phyloP scores from a whole-genome alignment of 140 eudicot species.

The Senecio squalidus region DNA sequence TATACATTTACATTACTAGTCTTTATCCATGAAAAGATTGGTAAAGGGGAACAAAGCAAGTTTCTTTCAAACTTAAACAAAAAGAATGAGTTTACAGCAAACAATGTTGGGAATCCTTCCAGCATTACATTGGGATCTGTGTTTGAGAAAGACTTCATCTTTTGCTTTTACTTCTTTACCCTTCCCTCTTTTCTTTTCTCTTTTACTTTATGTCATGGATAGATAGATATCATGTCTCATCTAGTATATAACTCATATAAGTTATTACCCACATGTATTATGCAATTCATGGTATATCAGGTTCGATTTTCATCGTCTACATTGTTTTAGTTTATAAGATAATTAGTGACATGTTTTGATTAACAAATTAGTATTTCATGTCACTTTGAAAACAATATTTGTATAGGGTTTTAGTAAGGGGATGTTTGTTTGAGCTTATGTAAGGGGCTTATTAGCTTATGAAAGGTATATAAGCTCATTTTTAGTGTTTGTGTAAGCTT shows the following conservation, averaged over 20 bases:
- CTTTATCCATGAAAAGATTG: constrained; percentile 17
- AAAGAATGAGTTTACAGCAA: constrained; percentile 91
- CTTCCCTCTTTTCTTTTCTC: constrained; percentile 13
- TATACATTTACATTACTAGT: constrained; percentile 4
- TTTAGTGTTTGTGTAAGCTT: too few relatives aligned
- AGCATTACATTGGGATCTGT: constrained; percentile 91
- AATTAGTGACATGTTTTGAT: too few relatives aligned
- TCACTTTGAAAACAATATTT: too few relatives aligned
- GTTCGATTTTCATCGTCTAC: neutral
- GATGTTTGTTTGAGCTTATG: too few relatives aligned
- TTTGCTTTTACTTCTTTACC: constrained; percentile 39
- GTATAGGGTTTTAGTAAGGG: too few relatives aligned
- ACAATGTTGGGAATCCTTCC: constrained; percentile 90
- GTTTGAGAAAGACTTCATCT: constrained; percentile 79
- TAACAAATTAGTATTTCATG: too few relatives aligned
- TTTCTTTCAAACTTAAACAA: constrained; percentile 73
- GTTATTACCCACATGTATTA: too few relatives aligned
- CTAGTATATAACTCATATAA: constrained; percentile 13
- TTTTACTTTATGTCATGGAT: constrained; percentile 23
- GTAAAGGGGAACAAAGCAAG: constrained; percentile 63
- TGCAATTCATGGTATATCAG: constrained; percentile 14
- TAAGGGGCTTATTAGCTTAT: too few relatives aligned
- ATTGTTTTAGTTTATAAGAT: too few relatives aligned
- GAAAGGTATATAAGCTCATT: too few relatives aligned
- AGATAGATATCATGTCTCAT: constrained; percentile 17